Evolutionary conservation across 768 basidiomycete species (phyloP).

Genomic region (Strobilomyces echinocephalus): DNA sequence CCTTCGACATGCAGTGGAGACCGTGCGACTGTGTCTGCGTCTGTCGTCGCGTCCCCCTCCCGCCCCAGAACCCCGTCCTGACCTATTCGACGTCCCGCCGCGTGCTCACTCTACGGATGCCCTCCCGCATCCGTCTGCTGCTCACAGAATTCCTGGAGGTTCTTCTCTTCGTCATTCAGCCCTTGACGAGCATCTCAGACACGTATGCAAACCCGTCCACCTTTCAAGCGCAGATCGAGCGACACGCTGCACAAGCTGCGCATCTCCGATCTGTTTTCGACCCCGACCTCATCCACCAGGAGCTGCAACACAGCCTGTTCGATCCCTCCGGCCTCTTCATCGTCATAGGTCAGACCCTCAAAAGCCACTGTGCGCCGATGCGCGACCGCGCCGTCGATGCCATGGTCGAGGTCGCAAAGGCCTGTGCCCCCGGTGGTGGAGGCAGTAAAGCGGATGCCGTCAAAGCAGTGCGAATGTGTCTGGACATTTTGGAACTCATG

Average conservation of each 20-base stretch:
- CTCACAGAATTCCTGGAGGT: slow-evolving; percentile 77
- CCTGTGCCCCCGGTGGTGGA: slow-evolving; percentile 49
- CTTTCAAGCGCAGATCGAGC: slow-evolving; percentile 55
- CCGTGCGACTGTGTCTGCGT: slow-evolving; percentile 54
- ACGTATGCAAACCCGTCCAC: slow-evolving; percentile 57
- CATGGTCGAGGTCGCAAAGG: slow-evolving; percentile 70
- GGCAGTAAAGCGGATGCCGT: slow-evolving; percentile 63
- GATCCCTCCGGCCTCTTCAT: slow-evolving; percentile 75
- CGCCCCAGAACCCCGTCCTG: slow-evolving; percentile 38
- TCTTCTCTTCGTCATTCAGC: slow-evolving; percentile 78
- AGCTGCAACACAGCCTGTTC: slow-evolving; percentile 70
- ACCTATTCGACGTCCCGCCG: slow-evolving; percentile 41
- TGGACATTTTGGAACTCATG: slow-evolving; percentile 92
- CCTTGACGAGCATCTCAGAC: slow-evolving; percentile 58
- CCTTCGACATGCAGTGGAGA: slow-evolving; percentile 59
- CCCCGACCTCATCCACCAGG: slow-evolving; percentile 75
- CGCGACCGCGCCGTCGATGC: slow-evolving; percentile 77
- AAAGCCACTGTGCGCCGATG: slow-evolving; percentile 92
- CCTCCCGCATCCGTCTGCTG: slow-evolving; percentile 66
- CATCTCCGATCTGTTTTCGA: slow-evolving; percentile 76
- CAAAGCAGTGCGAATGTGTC: slow-evolving; percentile 71
- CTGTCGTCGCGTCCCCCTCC: slow-evolving; percentile 42
- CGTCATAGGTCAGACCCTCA: slow-evolving; percentile 75
- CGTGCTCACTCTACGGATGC: slow-evolving; percentile 58
- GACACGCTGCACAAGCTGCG: slow-evolving; percentile 58